Evolutionary conservation across 108 stramenopile species (phyloP).

Genomic region (Conticribra weissflogii): DNA sequence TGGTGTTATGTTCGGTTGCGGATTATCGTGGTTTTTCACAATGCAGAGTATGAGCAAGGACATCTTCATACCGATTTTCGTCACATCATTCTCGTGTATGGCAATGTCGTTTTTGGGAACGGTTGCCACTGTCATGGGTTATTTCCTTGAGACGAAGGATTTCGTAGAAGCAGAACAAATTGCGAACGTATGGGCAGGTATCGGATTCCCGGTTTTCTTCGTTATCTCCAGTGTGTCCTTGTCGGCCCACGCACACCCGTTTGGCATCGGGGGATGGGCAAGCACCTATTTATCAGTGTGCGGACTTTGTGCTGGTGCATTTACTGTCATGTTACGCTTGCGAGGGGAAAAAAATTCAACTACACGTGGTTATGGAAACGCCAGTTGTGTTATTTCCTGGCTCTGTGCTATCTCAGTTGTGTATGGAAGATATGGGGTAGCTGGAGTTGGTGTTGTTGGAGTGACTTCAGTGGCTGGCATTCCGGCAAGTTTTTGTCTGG

Average conservation of each 20-base stretch:
- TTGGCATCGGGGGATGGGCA: slow-evolving; percentile 76
- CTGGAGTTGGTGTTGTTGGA: slow-evolving; percentile 69
- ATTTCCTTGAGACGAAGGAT: slow-evolving; percentile 68
- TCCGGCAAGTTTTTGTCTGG: slow-evolving; percentile 38
- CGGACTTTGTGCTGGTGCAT: slow-evolving; percentile 48
- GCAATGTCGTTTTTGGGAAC: slow-evolving; percentile 77
- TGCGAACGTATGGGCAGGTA: slow-evolving; percentile 60
- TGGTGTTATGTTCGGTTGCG: slow-evolving; percentile 79
- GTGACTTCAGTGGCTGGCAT: slow-evolving; percentile 61
- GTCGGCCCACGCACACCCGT: slow-evolving; percentile 53
- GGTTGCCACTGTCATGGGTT: slow-evolving; percentile 71
- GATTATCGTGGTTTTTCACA: slow-evolving; percentile 80
- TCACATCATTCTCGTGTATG: slow-evolving; percentile 64
- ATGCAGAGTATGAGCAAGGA: slow-evolving; percentile 77
- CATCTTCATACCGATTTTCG: slow-evolving; percentile 58
- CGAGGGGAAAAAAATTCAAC: slow-evolving; percentile 52
- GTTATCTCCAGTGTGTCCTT: slow-evolving; percentile 43
- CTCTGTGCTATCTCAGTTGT: slow-evolving; percentile 54
- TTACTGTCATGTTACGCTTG: slow-evolving; percentile 54
- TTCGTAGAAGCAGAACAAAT: slow-evolving; percentile 75
- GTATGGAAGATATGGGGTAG: slow-evolving; percentile 72
- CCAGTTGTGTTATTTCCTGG: slow-evolving; percentile 64
- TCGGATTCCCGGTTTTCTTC: slow-evolving; percentile 64
- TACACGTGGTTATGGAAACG: slow-evolving; percentile 67
- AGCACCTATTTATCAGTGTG: slow-evolving; percentile 71